Base-by-base conservation (phyloP, 225 moss, liverwort and hornwort species). In the Rhytidiadelphus loreus region DNA sequence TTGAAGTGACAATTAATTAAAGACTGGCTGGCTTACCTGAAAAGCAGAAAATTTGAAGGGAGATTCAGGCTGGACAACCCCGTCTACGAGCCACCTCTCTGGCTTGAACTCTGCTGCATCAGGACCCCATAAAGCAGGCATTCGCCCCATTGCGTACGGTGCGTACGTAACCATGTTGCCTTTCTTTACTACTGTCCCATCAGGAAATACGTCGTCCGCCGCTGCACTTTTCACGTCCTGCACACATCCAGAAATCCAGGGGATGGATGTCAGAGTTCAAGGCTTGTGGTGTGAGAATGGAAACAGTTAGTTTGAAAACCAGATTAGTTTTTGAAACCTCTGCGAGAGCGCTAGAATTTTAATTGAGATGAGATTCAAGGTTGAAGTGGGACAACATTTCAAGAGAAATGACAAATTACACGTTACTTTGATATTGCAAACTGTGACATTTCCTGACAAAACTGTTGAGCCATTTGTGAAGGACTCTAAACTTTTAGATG, bases 11-110 rank as follows among this genome's bases (percentile, higher is more conserved):
- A 76, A 53, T 48, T 26, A 26, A 41, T 41, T 41, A 14, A 48
- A 2, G 35, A 53, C 29, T 33, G 60, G 30, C 84, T 76, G 73
- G 77, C 88, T 89, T 74, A 97, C 97, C 90, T 97, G 97, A 75
- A 97, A 97, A n/a, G 93, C 90, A 37, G 96, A 77, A 83, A 96
- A 97, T 80, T 96, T 96, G 88, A 93, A 97, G 16, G 94, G 95
- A 63, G 95, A 95, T 87, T 93, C 95, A n/a, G 88, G 90, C 62
- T 89, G 91, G 70, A 96, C 93, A 13, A 86, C 91, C 21, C 96
- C 97, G 32, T 92, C 87, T 13, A n/a, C 87, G 35, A 97, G 91
- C 97, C 97, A 97, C 63, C 97, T 89, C 50, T 95, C 95, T 5
- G 97, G 97, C 59, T 91, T 93, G 86, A 94, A 97, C 59, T 92